Conservation (phyloP, 106 monocot species). For the Dendrobium chrysotoxum region DNA sequence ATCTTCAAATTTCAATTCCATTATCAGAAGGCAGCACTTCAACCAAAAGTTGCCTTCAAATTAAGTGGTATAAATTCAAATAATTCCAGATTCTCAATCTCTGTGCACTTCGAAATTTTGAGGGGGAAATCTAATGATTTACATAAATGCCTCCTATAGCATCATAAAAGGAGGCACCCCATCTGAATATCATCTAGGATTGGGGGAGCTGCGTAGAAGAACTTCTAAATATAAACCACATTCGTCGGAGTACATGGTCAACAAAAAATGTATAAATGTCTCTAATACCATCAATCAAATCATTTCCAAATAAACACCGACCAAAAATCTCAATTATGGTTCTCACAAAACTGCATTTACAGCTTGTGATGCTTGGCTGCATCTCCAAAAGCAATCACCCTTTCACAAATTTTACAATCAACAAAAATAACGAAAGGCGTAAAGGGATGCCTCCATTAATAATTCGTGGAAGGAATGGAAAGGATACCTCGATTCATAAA, state of each 20-base stretch:
- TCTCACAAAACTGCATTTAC: background rate
- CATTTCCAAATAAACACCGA: background rate
- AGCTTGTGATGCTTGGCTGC: background rate
- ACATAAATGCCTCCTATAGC: no score
- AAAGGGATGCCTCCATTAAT: background rate
- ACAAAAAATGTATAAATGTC: background rate
- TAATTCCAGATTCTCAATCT: no score
- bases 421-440: background rate
- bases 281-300: background rate
- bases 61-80: no score
- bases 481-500: constrained; percentile 69
- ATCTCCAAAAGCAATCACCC: background rate
- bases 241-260: background rate
- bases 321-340: background rate
- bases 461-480: background rate
- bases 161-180: no score
- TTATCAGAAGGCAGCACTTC: no score
- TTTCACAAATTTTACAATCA: background rate
- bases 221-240: no score
- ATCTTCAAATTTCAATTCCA: no score
- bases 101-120: no score
- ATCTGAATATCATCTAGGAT: no score
- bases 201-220: no score
- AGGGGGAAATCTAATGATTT: no score
- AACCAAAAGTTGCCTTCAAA: no score